A percentile compares a stretch with the other conserved stretches of the same genome.
phyloP scores from a whole-genome alignment of 306 rosid genomes.

The Quercus parvula region DNA sequence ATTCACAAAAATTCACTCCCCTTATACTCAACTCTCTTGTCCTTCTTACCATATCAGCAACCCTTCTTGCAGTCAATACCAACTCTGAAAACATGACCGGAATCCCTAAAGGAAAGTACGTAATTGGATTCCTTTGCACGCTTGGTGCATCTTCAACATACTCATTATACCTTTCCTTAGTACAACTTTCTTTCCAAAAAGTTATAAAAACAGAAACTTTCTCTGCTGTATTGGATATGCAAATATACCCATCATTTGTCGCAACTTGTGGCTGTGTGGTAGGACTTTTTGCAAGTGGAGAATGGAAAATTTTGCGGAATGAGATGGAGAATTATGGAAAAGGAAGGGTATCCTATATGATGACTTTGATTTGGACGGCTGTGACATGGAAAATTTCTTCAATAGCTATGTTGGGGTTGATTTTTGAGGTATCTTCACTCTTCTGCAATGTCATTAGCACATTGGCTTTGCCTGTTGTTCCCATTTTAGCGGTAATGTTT shows the following conservation, averaged over 20 bases:
- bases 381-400: too few relatives aligned
- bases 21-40: conserved; percentile 49
- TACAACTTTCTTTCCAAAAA: conserved; percentile 53
- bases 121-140: conserved; percentile 46
- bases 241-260: conserved; percentile 39
- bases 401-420: too few relatives aligned
- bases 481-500: too few relatives aligned
- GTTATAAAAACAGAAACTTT: conserved; percentile 43
- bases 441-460: too few relatives aligned
- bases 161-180: conserved; percentile 49
- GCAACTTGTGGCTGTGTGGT: conserved; percentile 40
- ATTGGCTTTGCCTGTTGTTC: too few relatives aligned
- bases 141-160: conserved; percentile 48
- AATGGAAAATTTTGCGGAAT: conserved; percentile 36
- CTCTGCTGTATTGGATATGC: conserved; percentile 43
- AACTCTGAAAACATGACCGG: conserved; percentile 30
- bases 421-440: too few relatives aligned
- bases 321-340: conserved; percentile 44
- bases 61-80: conserved; percentile 43
- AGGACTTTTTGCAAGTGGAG: conserved; percentile 59
- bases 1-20: conserved; percentile 57
- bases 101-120: conserved; percentile 20
- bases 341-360: too few relatives aligned
- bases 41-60: conserved; percentile 47
- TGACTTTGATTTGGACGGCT: too few relatives aligned